Conservation (phyloP, 306 rosid species). For the Inga oerstediana region DNA sequence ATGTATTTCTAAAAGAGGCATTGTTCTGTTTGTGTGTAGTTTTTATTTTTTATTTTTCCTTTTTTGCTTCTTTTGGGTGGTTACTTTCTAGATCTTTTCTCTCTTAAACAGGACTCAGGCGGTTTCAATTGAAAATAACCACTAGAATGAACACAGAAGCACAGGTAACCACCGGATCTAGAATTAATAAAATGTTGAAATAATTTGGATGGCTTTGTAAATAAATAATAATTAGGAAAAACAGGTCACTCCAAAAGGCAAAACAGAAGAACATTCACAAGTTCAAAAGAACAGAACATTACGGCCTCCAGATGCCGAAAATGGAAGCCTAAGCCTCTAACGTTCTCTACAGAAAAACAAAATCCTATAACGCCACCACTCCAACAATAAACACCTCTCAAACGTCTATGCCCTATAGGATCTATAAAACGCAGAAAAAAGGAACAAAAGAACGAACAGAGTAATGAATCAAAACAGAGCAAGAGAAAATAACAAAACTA, state of each 20-base stretch:
- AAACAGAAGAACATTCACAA: neutral
- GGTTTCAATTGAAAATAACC: neutral
- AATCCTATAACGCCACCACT: neutral
- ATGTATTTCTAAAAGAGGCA: neutral
- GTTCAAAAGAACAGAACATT: neutral
- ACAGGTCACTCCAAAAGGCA: neutral
- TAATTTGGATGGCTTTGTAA: neutral
- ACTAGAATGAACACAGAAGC: slow-evolving; percentile 6
- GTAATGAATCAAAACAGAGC: neutral
- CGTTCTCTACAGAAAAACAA: neutral
- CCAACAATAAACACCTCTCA: neutral
- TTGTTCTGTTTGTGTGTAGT: neutral
- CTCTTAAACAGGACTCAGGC: neutral
- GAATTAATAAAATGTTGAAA: slow-evolving; percentile 10
- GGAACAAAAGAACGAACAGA: neutral
- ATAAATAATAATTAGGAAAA: neutral
- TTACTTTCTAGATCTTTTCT: neutral
- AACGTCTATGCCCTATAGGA: neutral
- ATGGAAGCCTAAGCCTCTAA: neutral
- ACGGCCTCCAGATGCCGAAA: neutral
- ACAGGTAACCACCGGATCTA: slow-evolving; percentile 32
- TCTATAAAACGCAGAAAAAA: neutral
- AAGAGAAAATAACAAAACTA: neutral
- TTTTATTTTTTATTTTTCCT: no score
- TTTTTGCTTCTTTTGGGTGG: neutral